Conservation (phyloP, 108 stramenopile species). For the Schizochytrium sp. region DNA sequence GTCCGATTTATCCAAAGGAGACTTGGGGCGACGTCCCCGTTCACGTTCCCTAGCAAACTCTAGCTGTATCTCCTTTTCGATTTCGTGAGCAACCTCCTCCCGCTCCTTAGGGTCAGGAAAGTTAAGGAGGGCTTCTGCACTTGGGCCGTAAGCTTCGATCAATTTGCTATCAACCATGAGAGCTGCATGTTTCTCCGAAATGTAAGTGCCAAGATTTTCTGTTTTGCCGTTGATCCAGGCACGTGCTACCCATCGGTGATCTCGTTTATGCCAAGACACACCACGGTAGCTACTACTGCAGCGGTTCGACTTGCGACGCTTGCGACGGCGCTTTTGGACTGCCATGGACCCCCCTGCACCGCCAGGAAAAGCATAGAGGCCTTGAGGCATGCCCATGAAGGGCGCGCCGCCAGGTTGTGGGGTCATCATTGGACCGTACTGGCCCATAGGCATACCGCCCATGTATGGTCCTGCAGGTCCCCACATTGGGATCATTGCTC, state of each 20-base stretch:
- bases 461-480: background rate
- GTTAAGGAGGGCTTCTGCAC: constrained; percentile 38
- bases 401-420: background rate
- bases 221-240: constrained; percentile 59
- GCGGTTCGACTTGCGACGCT: constrained; percentile 38
- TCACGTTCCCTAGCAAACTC: background rate
- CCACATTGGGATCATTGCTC: constrained; percentile 1
- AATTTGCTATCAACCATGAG: constrained; percentile 26
- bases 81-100: constrained; percentile 6
- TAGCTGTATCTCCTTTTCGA: background rate
- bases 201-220: constrained; percentile 49
- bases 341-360: background rate
- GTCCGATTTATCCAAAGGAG: background rate
- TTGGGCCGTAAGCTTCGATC: constrained; percentile 52
- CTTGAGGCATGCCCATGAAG: background rate
- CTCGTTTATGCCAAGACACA: constrained; percentile 57
- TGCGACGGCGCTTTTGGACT: constrained; percentile 52
- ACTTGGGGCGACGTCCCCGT: background rate
- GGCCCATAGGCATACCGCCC: background rate
- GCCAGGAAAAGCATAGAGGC: background rate
- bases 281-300: constrained; percentile 54
- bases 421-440: background rate
- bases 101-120: constrained; percentile 54
- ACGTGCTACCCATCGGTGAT: constrained; percentile 48
- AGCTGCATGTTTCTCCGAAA: constrained; percentile 47